These are phyloP conservation scores for Clarireedia sp. DNA, from an alignment of 2,329 filamentous ascomycete species.

Conservation along the genomic window DNA sequence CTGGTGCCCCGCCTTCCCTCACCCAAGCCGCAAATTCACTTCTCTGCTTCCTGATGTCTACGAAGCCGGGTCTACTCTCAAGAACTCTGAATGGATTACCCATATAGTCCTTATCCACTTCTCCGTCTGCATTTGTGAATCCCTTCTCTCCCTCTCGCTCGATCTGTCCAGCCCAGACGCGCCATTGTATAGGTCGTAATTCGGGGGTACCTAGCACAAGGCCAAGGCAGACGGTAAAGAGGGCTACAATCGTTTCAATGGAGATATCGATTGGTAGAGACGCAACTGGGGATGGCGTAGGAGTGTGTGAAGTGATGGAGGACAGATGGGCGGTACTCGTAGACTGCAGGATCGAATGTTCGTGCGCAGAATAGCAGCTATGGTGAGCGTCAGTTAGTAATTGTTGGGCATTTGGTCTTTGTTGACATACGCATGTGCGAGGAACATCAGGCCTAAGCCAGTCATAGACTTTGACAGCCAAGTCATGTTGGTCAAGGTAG, in stretches of 20 bases:
- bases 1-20: conserved; percentile 30
- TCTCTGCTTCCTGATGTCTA: conserved; percentile 77
- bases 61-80: conserved; percentile 76
- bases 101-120: conserved; percentile 60
- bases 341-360: conserved; percentile 71
- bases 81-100: conserved; percentile 74
- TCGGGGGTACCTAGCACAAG: conserved; percentile 71
- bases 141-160: conserved; percentile 63
- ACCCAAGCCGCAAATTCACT: conserved; percentile 74
- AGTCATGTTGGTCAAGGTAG: conserved; percentile 45
- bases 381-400: background rate
- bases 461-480: conserved; percentile 65
- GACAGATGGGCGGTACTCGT: conserved; percentile 42
- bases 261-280: conserved; percentile 77
- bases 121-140: conserved; percentile 48
- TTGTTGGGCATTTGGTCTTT: background rate
- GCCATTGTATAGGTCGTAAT: conserved; percentile 78
- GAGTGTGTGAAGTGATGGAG: conserved; percentile 35
- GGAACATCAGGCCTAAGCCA: conserved; percentile 65
- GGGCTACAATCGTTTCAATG: conserved; percentile 74
- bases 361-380: conserved; percentile 94
- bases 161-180: conserved; percentile 74
- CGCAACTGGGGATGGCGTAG: conserved; percentile 31
- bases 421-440: conserved; percentile 72
- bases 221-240: conserved; percentile 73